A percentile compares a stretch with the other conserved stretches of the same genome.
Evolutionary conservation across 2,329 filamentous ascomycete species (phyloP).

Genomic region (Blastomyces gilchristii): DNA sequence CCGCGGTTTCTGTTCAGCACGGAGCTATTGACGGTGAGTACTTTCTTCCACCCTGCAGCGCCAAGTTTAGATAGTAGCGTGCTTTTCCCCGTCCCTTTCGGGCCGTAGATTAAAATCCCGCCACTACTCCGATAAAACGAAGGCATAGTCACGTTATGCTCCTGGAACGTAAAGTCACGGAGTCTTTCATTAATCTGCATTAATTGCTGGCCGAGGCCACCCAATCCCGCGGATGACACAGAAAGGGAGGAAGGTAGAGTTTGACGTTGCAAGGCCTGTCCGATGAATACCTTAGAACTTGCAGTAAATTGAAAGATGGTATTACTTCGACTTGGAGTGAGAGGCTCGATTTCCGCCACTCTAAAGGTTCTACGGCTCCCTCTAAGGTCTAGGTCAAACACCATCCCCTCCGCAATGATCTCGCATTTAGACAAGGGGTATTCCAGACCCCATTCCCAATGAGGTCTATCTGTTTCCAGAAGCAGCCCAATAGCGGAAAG

Average conservation of each 20-base stretch:
- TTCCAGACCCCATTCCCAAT: conserved; percentile 43
- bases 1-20: conserved; percentile 28
- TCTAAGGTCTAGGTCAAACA: conserved; percentile 53
- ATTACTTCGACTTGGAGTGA: conserved; percentile 32
- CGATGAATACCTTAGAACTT: conserved; percentile 26
- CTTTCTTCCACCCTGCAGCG: conserved; percentile 57
- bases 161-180: conserved; percentile 39
- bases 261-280: conserved; percentile 14
- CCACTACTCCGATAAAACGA: conserved; percentile 37
- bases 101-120: conserved; percentile 66
- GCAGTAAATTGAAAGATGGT: conserved; percentile 31
- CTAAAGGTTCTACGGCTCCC: conserved; percentile 53
- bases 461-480: conserved; percentile 26
- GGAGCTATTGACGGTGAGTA: conserved; percentile 42
- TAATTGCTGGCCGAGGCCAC: conserved; percentile 57
- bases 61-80: conserved; percentile 60
- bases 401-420: conserved; percentile 58
- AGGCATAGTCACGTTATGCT: conserved; percentile 27
- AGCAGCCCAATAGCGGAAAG: conserved; percentile 19
- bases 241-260: conserved; percentile 15
- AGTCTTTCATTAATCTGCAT: conserved; percentile 58
- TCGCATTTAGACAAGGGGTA: conserved; percentile 47
- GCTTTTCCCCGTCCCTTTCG: conserved; percentile 75
- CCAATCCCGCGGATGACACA: conserved; percentile 45
- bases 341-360: conserved; percentile 48